A percentile compares a stretch with the other conserved stretches of the same genome.
These are phyloP conservation scores for Aspergillus hortae DNA, from an alignment of 2,329 filamentous ascomycete genomes.

Conservation along the genomic window DNA sequence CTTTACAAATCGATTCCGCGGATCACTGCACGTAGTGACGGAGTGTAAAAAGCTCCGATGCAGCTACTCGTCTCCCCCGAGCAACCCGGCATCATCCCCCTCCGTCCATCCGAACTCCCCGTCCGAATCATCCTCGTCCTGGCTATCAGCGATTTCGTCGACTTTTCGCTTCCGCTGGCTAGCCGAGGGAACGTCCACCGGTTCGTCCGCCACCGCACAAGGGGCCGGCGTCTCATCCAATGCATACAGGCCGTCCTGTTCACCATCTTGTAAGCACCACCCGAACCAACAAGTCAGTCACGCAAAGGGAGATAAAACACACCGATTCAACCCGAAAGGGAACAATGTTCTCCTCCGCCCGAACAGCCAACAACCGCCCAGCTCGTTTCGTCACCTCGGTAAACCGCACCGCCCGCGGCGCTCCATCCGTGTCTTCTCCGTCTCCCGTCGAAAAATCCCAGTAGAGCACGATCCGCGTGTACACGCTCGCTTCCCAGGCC, in stretches of 20 bases:
- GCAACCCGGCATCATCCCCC: slow-evolving; percentile 14
- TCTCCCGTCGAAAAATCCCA: slow-evolving; percentile 60
- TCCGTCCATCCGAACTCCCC: slow-evolving; percentile 29
- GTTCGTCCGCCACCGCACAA: slow-evolving; percentile 6
- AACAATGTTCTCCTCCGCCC: slow-evolving; percentile 30
- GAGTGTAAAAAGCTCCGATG: neutral
- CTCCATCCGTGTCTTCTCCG: slow-evolving; percentile 33
- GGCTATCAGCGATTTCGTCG: slow-evolving; percentile 43
- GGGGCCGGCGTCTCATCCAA: slow-evolving; percentile 4
- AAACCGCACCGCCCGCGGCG: slow-evolving; percentile 52
- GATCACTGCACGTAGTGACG: neutral
- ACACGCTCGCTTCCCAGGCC: slow-evolving; percentile 76
- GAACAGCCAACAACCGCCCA: slow-evolving; percentile 43
- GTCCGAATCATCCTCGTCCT: slow-evolving; percentile 39
- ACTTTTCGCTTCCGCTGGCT: slow-evolving; percentile 41
- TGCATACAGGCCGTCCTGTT: slow-evolving; percentile 14
- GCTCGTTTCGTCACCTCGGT: slow-evolving; percentile 64
- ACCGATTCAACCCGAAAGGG: slow-evolving; percentile 41
- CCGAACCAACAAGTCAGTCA: too few species aligned
- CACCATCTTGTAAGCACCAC: neutral
- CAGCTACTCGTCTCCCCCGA: slow-evolving; percentile 3
- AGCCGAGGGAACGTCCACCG: slow-evolving; percentile 8
- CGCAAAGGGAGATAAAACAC: slow-evolving; percentile 4
- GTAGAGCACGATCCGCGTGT: slow-evolving; percentile 72
- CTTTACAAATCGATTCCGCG: neutral